Evolutionary conservation across 2,329 filamentous ascomycete species (phyloP).

Genomic region (Sporothrix dimorphospora): DNA sequence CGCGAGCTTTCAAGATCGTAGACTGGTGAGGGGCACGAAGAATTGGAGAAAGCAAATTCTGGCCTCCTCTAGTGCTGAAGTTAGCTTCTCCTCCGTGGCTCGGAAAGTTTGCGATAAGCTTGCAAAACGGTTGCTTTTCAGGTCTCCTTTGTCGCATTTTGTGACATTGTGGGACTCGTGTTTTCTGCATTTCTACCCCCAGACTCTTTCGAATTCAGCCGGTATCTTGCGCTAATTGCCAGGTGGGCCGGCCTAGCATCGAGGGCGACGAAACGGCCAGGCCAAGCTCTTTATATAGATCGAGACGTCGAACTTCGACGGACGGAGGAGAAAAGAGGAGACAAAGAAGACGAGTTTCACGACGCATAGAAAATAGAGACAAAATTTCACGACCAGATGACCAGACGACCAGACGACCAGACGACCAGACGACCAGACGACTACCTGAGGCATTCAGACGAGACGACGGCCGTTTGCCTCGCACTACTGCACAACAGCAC

Average conservation of each 20-base stretch:
- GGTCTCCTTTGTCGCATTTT: background rate
- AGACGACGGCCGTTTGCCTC: too few species aligned
- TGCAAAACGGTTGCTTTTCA: background rate
- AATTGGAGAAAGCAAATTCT: background rate
- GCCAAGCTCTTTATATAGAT: conserved; percentile 18
- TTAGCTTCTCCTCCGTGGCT: background rate
- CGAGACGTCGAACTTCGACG: background rate
- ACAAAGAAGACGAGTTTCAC: background rate
- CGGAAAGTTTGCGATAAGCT: background rate
- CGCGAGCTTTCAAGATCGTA: background rate
- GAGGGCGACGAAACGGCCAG: background rate
- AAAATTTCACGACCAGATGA: background rate
- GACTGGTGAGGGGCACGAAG: background rate
- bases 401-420: background rate
- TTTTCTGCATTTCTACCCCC: background rate
- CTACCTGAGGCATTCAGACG: too few species aligned
- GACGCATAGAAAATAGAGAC: background rate
- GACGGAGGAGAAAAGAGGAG: background rate
- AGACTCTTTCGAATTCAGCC: conserved; percentile 5
- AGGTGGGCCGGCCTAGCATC: conserved; percentile 16
- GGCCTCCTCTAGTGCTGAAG: background rate
- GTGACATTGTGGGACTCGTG: background rate
- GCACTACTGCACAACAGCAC: background rate
- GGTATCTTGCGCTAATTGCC: conserved; percentile 18
- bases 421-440: background rate